Conservation (phyloP, 352 stramenopile genomes). For the Globisporangium uncinulatum region DNA sequence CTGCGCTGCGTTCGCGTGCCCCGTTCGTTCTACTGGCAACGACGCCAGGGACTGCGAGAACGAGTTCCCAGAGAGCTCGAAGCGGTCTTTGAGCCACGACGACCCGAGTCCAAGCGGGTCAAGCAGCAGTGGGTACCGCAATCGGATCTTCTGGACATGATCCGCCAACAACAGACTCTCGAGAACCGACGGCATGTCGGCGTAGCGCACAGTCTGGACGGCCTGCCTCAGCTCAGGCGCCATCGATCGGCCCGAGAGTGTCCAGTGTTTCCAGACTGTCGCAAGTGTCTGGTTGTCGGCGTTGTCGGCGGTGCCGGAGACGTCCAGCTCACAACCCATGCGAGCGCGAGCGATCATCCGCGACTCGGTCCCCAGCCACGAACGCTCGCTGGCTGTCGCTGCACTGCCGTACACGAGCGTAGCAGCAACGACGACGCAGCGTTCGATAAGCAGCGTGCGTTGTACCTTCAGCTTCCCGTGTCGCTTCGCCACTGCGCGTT, state of each 20-base stretch:
- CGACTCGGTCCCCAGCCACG: constrained; percentile 19
- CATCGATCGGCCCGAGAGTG: constrained; percentile 19
- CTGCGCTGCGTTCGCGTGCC: background rate
- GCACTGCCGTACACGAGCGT: constrained; percentile 26
- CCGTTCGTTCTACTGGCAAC: background rate
- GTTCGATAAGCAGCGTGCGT: constrained; percentile 23
- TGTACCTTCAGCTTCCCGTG: constrained; percentile 17
- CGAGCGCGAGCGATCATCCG: constrained; percentile 9
- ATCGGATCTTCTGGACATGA: constrained; percentile 35
- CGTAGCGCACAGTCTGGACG: constrained; percentile 21
- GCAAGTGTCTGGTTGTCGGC: constrained; percentile 3
- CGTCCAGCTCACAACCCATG: background rate
- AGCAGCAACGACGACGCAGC: constrained; percentile 31
- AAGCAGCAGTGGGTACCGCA: constrained; percentile 41
- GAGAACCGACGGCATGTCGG: constrained; percentile 18
- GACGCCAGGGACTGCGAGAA: constrained; percentile 4
- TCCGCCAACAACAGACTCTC: constrained; percentile 48
- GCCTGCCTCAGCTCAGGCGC: constrained; percentile 22
- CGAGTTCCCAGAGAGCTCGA: constrained; percentile 1
- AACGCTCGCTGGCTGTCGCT: constrained; percentile 16
- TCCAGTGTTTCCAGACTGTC: constrained; percentile 17
- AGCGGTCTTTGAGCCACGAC: constrained; percentile 35
- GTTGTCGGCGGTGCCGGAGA: constrained; percentile 2
- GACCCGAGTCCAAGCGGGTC: constrained; percentile 35
- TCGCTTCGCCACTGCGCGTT: constrained; percentile 18